These are phyloP conservation scores for Globisporangium barbulae DNA, from an alignment of 352 stramenopile genomes.

Conservation along the genomic window DNA sequence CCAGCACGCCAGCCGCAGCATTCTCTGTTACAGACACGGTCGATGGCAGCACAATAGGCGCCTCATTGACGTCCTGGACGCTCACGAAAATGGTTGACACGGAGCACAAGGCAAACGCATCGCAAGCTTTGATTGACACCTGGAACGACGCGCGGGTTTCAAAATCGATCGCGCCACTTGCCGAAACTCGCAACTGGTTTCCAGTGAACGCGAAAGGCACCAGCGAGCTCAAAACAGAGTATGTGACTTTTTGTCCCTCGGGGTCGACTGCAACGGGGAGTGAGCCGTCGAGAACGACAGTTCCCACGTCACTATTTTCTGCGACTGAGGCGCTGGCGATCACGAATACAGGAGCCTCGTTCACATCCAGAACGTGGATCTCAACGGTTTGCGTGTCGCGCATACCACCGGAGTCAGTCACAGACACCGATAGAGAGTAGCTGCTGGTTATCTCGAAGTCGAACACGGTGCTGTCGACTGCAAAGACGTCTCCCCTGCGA, in stretches of 20 bases:
- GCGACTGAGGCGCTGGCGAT: slow-evolving; percentile 6
- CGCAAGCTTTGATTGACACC: slow-evolving; percentile 2
- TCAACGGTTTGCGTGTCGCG: slow-evolving; percentile 20
- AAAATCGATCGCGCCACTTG: slow-evolving; percentile 5
- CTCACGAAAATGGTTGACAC: neutral
- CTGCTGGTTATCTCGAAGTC: slow-evolving; percentile 33
- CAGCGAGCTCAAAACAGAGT: neutral
- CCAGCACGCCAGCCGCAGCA: slow-evolving; percentile 11
- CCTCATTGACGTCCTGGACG: slow-evolving; percentile 10
- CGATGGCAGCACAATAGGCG: neutral
- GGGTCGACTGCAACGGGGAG: slow-evolving; percentile 14
- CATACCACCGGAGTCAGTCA: slow-evolving; percentile 35
- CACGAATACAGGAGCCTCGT: slow-evolving; percentile 42
- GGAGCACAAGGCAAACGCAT: slow-evolving; percentile 2
- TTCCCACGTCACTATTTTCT: slow-evolving; percentile 24
- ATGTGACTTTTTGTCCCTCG: slow-evolving; percentile 9
- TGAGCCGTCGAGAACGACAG: slow-evolving; percentile 21
- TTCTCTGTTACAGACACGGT: slow-evolving; percentile 16
- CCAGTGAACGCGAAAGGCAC: slow-evolving; percentile 6
- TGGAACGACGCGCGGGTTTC: slow-evolving; percentile 9
- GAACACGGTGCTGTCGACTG: slow-evolving; percentile 30
- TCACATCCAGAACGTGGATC: slow-evolving; percentile 40
- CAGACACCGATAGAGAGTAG: slow-evolving; percentile 15
- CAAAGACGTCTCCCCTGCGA: slow-evolving; percentile 35
- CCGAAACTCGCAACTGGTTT: neutral